These are phyloP conservation scores for Camellia oleifera DNA, from an alignment of 179 eudicot species.

Conservation along the genomic window DNA sequence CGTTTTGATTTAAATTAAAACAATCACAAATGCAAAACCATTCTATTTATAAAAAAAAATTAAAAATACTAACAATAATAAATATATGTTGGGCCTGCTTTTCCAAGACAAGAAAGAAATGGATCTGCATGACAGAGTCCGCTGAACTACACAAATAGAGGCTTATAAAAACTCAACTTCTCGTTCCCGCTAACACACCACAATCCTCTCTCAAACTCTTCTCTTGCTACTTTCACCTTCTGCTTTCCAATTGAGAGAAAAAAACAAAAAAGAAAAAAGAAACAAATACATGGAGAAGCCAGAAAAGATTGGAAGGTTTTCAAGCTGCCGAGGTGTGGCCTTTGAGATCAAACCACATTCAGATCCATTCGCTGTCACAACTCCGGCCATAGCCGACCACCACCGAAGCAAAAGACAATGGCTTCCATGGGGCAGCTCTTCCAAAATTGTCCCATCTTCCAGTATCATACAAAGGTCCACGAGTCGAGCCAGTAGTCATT, in stretches of 20 bases:
- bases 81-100: no score
- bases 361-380: conserved; percentile 36
- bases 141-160: no score
- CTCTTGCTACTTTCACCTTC: background rate
- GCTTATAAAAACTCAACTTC: no score
- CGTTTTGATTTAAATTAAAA: no score
- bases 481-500: conserved; percentile 45
- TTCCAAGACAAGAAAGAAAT: no score
- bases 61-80: no score
- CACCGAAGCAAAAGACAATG: conserved; percentile 13
- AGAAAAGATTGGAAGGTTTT: conserved; percentile 21
- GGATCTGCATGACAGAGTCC: no score
- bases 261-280: background rate
- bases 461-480: conserved; percentile 12
- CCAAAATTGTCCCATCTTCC: conserved; percentile 21
- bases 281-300: conserved; percentile 16
- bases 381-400: background rate
- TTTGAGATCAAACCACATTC: conserved; percentile 43
- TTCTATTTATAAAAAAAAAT: no score
- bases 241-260: background rate
- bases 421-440: conserved; percentile 32
- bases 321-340: conserved; percentile 48
- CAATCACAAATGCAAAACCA: no score
- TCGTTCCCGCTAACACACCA: no score
- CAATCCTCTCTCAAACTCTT: background rate